Percentiles rank a stretch among this genome's conserved stretches.
Evolutionary conservation across 2,329 filamentous ascomycete genomes (phyloP).

Genomic region (Ampelomyces quisqualis): DNA sequence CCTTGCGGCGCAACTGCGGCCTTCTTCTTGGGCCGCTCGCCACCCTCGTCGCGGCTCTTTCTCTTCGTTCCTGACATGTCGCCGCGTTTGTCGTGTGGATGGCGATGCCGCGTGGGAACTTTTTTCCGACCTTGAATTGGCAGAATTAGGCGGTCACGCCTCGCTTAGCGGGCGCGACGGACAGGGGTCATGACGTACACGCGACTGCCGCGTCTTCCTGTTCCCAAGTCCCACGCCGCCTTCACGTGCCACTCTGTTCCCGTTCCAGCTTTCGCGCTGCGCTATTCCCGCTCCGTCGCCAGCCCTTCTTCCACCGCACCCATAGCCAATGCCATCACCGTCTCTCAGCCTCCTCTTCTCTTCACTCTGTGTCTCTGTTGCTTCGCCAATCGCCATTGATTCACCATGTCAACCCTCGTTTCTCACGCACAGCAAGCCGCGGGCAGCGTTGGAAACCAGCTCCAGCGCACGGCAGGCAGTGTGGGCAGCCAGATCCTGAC

Average conservation of each 20-base stretch:
- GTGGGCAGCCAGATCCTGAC: constrained; percentile 29
- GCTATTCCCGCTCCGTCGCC: neutral
- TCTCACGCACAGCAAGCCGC: constrained; percentile 31
- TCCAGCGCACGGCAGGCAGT: constrained; percentile 17
- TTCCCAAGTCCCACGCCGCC: constrained; percentile 1
- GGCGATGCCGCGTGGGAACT: constrained; percentile 10
- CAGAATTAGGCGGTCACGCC: constrained; percentile 15
- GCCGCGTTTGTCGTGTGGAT: constrained; percentile 11
- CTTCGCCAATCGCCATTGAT: constrained; percentile 1
- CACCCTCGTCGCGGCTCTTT: constrained; percentile 38
- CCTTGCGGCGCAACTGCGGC: constrained; percentile 44
- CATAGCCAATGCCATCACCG: neutral
- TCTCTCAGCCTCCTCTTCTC: neutral
- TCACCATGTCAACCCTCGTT: constrained; percentile 22
- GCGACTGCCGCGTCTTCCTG: constrained; percentile 14
- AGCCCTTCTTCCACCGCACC: neutral
- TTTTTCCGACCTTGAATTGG: constrained; percentile 6
- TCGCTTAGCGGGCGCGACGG: constrained; percentile 3
- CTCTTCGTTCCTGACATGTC: constrained; percentile 43
- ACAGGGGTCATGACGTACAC: constrained; percentile 19
- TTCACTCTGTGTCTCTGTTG: neutral
- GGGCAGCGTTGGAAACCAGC: constrained; percentile 18
- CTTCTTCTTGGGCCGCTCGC: constrained; percentile 47
- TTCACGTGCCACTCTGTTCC: no score
- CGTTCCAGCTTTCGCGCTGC: no score